Percentiles rank a stretch among this genome's conserved stretches.
Evolutionary conservation across 805 yeast species (phyloP).

Genomic region (Metschnikowia anglica): DNA sequence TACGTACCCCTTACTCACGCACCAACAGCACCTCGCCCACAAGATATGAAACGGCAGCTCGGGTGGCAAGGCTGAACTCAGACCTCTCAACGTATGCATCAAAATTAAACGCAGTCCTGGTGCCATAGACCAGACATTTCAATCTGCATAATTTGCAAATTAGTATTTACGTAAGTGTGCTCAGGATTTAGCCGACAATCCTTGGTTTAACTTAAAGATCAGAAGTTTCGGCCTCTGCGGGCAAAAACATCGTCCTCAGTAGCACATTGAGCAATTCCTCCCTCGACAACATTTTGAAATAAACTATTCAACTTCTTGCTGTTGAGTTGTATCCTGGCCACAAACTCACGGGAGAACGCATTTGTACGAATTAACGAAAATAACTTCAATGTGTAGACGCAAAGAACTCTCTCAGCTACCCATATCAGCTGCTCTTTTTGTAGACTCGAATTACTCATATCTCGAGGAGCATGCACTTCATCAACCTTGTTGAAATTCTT

Average conservation of each 20-base stretch:
- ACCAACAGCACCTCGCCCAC: conserved; percentile 5
- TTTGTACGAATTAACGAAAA: conserved; percentile 34
- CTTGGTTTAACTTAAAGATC: too few species aligned
- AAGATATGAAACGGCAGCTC: neutral
- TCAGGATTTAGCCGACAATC: too few species aligned
- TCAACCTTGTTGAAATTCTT: neutral
- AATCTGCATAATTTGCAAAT: too few species aligned
- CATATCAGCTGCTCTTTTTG: conserved; percentile 21
- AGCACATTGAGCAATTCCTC: neutral
- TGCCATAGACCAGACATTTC: too few species aligned
- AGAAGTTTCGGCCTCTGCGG: neutral
- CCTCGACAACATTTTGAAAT: conserved; percentile 19
- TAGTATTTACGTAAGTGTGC: too few species aligned
- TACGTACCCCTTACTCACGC: conserved; percentile 5
- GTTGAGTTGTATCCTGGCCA: conserved; percentile 40
- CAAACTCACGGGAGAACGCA: conserved; percentile 27
- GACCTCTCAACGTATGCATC: conserved; percentile 3
- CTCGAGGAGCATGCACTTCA: neutral
- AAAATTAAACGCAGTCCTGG: neutral
- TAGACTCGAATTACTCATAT: neutral
- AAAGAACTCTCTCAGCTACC: conserved; percentile 42
- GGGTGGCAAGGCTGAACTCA: conserved; percentile 9
- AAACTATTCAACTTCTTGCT: conserved; percentile 33
- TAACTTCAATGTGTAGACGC: conserved; percentile 43
- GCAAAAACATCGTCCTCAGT: neutral